Conservation (phyloP, 1,284 basidiomycete species). For the Ustilago shanxiensis region DNA sequence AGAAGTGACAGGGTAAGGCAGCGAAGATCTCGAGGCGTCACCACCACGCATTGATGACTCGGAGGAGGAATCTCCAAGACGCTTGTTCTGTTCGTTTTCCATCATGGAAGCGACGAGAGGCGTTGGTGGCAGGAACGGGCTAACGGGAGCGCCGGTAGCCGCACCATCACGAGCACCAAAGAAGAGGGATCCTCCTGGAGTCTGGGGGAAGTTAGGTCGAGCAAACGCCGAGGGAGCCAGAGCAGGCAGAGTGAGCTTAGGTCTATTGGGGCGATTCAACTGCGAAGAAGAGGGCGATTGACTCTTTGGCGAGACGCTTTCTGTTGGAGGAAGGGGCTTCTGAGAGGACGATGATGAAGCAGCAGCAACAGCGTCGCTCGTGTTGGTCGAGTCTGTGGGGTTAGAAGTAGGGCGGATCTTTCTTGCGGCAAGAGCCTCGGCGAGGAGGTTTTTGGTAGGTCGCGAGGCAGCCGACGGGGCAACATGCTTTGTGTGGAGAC, state of each 20-base stretch:
- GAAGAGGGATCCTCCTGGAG: conserved; percentile 59
- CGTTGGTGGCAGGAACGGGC: conserved; percentile 64
- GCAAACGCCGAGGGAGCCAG: conserved; percentile 42
- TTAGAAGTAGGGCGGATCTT: conserved; percentile 23
- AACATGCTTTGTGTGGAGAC: conserved; percentile 28
- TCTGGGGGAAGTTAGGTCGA: conserved; percentile 56
- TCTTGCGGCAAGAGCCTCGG: conserved; percentile 37
- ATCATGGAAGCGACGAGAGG: conserved; percentile 55
- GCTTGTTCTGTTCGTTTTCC: conserved; percentile 45
- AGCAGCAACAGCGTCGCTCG: neutral
- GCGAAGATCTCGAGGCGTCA: conserved; percentile 12
- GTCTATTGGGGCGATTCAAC: conserved; percentile 35
- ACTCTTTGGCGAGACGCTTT: conserved; percentile 34
- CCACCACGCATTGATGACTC: conserved; percentile 14
- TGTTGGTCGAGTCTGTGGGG: conserved; percentile 6
- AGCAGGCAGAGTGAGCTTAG: conserved; percentile 35
- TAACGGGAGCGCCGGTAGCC: conserved; percentile 56
- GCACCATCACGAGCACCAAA: conserved; percentile 63
- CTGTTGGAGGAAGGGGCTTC: neutral
- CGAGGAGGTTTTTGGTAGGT: conserved; percentile 39
- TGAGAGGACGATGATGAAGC: conserved; percentile 10
- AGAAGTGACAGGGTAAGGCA: conserved; percentile 26
- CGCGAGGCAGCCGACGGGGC: conserved; percentile 15
- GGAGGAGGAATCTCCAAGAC: conserved; percentile 5
- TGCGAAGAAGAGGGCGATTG: conserved; percentile 7